phyloP scores from a whole-genome alignment of 106 monocot genomes.

The Apostasia shenzhenica region DNA sequence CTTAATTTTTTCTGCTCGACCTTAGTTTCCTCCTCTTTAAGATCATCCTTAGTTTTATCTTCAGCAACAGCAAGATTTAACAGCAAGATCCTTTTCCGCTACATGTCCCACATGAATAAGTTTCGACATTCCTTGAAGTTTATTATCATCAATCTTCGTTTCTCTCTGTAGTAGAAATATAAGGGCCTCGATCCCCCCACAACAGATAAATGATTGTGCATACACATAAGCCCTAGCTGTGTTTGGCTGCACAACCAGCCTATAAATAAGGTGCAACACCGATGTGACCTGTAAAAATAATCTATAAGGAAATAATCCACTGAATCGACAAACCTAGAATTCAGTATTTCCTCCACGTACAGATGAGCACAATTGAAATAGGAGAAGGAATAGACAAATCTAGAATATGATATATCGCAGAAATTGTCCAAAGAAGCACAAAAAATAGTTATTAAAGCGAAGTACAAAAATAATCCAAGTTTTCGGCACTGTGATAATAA shows the following conservation, averaged over 20 bases:
- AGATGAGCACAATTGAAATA: no score
- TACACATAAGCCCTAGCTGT: slow-evolving; percentile 56
- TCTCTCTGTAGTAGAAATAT: slow-evolving; percentile 86
- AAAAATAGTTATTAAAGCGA: no score
- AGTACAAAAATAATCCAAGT: no score
- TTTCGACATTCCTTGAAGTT: slow-evolving; percentile 26
- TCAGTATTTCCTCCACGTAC: no score
- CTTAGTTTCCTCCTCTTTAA: neutral
- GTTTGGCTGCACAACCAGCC: slow-evolving; percentile 91
- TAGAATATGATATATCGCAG: no score
- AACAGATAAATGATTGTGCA: slow-evolving; percentile 77
- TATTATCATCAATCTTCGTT: slow-evolving; percentile 62
- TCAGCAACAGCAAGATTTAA: slow-evolving; percentile 13
- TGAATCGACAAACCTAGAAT: no score
- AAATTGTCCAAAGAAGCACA: no score
- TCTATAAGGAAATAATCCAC: no score
- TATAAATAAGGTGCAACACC: slow-evolving; percentile 88
- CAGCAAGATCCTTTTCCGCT: slow-evolving; percentile 8
- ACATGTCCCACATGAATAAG: slow-evolving; percentile 4
- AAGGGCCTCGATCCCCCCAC: slow-evolving; percentile 81
- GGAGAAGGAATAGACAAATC: no score
- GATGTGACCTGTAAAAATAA: slow-evolving; percentile 67
- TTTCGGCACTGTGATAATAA: no score
- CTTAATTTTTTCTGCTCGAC: neutral
- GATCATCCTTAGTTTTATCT: slow-evolving; percentile 5